Evolutionary conservation across 257 asterid genomes (phyloP).

Genomic region (Coffea canephora): DNA sequence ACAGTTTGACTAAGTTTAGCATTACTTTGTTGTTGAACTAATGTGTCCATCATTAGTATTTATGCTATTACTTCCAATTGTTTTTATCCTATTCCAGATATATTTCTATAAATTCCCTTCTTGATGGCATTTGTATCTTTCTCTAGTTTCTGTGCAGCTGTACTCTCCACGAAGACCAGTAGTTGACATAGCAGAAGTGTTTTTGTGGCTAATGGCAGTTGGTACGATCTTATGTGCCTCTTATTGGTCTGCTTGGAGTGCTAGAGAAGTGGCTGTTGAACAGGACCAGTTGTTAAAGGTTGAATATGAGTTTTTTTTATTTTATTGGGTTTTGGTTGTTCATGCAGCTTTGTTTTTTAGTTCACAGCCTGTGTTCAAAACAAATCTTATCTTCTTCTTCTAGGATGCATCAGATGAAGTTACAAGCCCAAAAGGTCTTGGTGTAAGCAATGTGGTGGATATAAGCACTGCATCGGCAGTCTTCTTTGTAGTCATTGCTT

Average conservation of each 20-base stretch:
- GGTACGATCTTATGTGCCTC: constrained; percentile 87
- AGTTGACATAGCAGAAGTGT: constrained; percentile 89
- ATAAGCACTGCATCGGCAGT: constrained; percentile 72
- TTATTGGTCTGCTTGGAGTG: constrained; percentile 95
- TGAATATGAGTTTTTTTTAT: constrained; percentile 6
- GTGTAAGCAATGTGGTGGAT: constrained; percentile 68
- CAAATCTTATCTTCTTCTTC: constrained; percentile 15
- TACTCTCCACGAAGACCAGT: constrained; percentile 86
- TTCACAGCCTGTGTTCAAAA: constrained; percentile 12
- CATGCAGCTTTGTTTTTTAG: constrained; percentile 1
- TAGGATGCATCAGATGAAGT: constrained; percentile 73
- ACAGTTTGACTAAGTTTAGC: not conserved
- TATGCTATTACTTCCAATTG: not conserved
- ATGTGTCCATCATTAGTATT: not conserved
- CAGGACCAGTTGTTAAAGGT: constrained; percentile 83
- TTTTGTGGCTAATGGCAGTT: constrained; percentile 93
- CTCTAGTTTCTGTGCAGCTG: constrained; percentile 64
- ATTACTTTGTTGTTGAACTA: not conserved
- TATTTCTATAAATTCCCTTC: not conserved
- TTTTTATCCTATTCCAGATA: not conserved
- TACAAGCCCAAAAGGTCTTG: constrained; percentile 38
- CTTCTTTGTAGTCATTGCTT: constrained; percentile 70
- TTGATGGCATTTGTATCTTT: constrained; percentile 5
- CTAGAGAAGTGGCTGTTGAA: constrained; percentile 72
- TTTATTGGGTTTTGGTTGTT: not conserved